A percentile compares a stretch with the other conserved stretches of the same genome.
Conservation (phyloP, 352 stramenopile genomes). For the Phytophthora pluvialis region DNA sequence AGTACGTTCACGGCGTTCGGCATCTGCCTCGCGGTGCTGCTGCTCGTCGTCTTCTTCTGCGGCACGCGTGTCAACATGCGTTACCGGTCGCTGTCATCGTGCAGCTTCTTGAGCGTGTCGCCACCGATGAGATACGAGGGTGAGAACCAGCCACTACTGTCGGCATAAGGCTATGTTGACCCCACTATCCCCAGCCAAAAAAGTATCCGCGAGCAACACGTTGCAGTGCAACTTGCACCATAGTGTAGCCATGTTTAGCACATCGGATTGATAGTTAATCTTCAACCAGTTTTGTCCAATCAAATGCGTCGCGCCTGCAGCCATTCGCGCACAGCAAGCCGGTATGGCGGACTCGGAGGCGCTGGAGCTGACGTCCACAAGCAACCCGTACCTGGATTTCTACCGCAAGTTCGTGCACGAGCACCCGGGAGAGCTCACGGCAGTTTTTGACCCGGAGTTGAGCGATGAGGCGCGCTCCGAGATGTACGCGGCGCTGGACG, state of each 20-base stretch:
- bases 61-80: slow-evolving; percentile 80
- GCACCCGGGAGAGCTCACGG: slow-evolving; percentile 60
- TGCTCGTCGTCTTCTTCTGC: slow-evolving; percentile 84
- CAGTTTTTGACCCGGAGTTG: slow-evolving; percentile 76
- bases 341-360: slow-evolving; percentile 29
- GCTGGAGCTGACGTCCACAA: slow-evolving; percentile 62
- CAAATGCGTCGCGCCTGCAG: slow-evolving; percentile 7
- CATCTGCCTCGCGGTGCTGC: slow-evolving; percentile 72
- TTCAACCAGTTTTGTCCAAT: slow-evolving; percentile 33
- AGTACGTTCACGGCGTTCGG: slow-evolving; percentile 83
- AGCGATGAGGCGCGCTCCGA: slow-evolving; percentile 68
- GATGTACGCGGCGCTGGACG: slow-evolving; percentile 78
- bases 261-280: slow-evolving; percentile 25
- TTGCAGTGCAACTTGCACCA: slow-evolving; percentile 8
- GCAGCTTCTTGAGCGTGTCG: slow-evolving; percentile 74
- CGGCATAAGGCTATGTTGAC: slow-evolving; percentile 10
- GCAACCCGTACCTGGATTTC: slow-evolving; percentile 87
- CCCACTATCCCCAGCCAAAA: neutral
- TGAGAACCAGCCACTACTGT: slow-evolving; percentile 64
- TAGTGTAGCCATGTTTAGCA: slow-evolving; percentile 33
- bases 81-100: slow-evolving; percentile 77
- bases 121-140: slow-evolving; percentile 58
- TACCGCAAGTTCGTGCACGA: slow-evolving; percentile 71
- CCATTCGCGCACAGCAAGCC: slow-evolving; percentile 5
- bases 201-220: slow-evolving; percentile 1